Percentiles rank a stretch among this genome's conserved stretches.
phyloP scores from a whole-genome alignment of 306 rosid genomes.

The Potentilla sterilis region DNA sequence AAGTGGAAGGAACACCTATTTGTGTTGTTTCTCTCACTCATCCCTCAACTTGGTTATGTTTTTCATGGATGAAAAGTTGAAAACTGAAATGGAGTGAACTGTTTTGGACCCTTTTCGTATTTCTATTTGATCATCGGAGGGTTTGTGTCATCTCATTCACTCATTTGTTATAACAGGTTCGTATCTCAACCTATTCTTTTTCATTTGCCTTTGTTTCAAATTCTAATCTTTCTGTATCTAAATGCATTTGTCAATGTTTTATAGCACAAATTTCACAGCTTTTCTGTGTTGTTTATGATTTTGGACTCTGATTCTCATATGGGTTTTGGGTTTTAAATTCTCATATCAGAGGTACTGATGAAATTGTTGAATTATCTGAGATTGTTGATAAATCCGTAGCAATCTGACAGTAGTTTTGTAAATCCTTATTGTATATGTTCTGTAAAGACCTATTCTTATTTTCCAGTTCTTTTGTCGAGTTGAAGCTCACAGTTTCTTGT shows the following conservation, averaged over 20 bases:
- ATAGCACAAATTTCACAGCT: neutral
- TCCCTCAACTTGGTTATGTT: neutral
- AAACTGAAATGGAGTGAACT: neutral
- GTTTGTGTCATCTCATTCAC: conserved; percentile 9
- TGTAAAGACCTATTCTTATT: too few species aligned
- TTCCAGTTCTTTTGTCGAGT: neutral
- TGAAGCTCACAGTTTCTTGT: conserved; percentile 18
- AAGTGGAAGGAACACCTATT: neutral
- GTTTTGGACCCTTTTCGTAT: neutral
- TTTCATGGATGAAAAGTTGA: neutral
- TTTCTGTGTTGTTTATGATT: neutral
- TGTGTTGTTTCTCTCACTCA: neutral
- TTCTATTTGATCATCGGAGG: neutral
- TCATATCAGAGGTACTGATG: neutral
- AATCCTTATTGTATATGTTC: neutral
- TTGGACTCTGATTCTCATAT: conserved; percentile 2
- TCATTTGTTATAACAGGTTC: neutral
- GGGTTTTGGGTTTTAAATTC: conserved; percentile 7
- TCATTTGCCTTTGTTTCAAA: neutral
- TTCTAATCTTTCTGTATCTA: neutral
- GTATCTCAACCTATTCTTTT: neutral
- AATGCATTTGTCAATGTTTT: neutral
- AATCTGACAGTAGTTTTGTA: neutral
- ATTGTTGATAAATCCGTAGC: too few species aligned
- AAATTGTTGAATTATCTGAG: too few species aligned